Evolutionary conservation across 2,329 filamentous ascomycete genomes (phyloP), one percentile per base, ranked within the genome.

Genomic region (Talaromyces verruculosus): DNA sequence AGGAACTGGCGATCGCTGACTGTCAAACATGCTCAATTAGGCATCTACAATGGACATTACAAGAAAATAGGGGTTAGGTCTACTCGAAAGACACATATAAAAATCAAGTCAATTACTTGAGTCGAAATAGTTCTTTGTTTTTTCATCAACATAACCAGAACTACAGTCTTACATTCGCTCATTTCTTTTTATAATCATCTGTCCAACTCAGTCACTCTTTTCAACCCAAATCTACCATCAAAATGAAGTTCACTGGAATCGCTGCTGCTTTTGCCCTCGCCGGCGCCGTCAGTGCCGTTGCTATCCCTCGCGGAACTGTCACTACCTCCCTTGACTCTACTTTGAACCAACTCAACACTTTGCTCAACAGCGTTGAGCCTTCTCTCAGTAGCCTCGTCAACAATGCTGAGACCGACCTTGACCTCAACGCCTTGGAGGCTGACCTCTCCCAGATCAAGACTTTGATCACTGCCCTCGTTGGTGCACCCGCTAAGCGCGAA

Each of bases 221-320:
- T 66, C 17, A 57, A 35, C n/a, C 11, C 51, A 57, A 57, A 22
- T n/a, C n/a, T 3, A 69, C 58, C 61, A 65, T 65, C 66, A 76
- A 49, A 67, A 78, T 78, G 76, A 78, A 77, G 74, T 74, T 78
- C 72, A 73, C 74, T 69, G 73, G 73, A 71, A 69, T 78, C 61
- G 58, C 73, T 47, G 64, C 73, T 63, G 72, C 75, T 41, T 68
- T 78, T 30, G 75, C 74, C 49, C 49, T 77, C 62, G 72, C 72
- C 63, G 69, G 75, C 68, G 65, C 71, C 67, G 72, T 71, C 55
- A 73, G 72, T 45, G 71, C 74, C 35, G 71, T 71, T 39, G 74
- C 73, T 51, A 67, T 78, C 35, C 75, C 76, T 43, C 63, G 68
- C 43, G 66, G 72, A 33, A 65, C 64, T 35, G 65, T 71, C 17